A percentile compares a stretch with the other conserved stretches of the same genome.
Evolutionary conservation across 1,139 yeast species (phyloP).

Genomic region (Yamadazyma blattariae): DNA sequence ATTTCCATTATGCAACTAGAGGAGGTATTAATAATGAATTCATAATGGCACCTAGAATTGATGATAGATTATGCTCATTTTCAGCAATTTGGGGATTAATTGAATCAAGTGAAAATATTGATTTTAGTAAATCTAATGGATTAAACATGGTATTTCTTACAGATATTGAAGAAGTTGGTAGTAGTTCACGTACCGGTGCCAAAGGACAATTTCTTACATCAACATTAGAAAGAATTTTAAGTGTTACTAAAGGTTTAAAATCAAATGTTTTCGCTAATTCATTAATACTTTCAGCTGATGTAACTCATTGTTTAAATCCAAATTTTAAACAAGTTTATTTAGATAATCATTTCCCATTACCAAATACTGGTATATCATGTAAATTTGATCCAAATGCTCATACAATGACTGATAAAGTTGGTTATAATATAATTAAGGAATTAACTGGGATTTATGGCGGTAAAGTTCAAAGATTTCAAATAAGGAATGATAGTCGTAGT

Average conservation of each 20-base stretch:
- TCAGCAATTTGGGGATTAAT: conserved; percentile 54
- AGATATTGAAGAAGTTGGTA: conserved; percentile 46
- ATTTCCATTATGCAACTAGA: conserved; percentile 57
- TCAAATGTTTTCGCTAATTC: conserved; percentile 47
- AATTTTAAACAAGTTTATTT: conserved; percentile 61
- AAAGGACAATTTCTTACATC: conserved; percentile 34
- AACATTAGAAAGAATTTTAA: conserved; percentile 17
- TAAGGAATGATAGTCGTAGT: conserved; percentile 67
- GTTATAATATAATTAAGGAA: conserved; percentile 63
- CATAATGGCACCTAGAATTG: conserved; percentile 62
- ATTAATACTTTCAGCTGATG: conserved; percentile 58
- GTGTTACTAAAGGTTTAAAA: conserved; percentile 10
- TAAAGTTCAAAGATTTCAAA: conserved; percentile 63
- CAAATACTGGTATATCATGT: conserved; percentile 71
- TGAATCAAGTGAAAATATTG: conserved; percentile 25
- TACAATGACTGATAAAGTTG: conserved; percentile 77
- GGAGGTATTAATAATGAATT: conserved; percentile 65
- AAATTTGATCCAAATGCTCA: conserved; percentile 76
- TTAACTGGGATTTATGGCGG: conserved; percentile 60
- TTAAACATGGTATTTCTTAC: conserved; percentile 42
- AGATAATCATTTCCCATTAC: conserved; percentile 71
- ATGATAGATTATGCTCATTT: conserved; percentile 64
- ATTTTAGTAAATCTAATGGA: conserved; percentile 25
- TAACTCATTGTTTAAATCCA: conserved; percentile 63
- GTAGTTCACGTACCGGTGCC: conserved; percentile 41